Evolutionary conservation across 1,284 basidiomycete genomes (phyloP), one percentile per base, ranked within the genome.

Genomic region (Mycena citricolor): DNA sequence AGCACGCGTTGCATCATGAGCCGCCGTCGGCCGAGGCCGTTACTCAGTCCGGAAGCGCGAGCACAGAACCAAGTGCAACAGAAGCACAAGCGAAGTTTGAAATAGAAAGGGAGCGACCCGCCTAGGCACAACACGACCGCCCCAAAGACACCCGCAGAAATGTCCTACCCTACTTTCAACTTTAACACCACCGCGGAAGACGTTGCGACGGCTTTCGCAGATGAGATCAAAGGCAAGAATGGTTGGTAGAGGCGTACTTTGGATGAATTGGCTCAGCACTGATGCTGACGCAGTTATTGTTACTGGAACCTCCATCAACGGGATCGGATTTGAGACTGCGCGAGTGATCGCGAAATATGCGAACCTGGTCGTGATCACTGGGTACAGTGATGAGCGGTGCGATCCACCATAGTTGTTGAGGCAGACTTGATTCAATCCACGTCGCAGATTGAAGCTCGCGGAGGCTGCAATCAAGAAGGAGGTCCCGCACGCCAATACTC

Each of bases 241-340:
- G 36, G 36, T 38, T n/a, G 10, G 22, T 26, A 16, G n/a, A 12
- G n/a, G n/a, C 10, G 20, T 10, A 35, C 24, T 35, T 14, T 33
- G 16, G 12, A 33, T n/a, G 32, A 25, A 21, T 14, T 6, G 10
- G 8, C 16, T 5, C n/a, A n/a, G n/a, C n/a, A 5, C 22, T 8
- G 16, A 25, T 14, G 8, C 36, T 5, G 6, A 5, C 8, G 5
- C 23, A 38, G 36, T 38, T 26, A 22, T 38, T 7, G 28, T 38
- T 5, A 38, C 36, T 7, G 36, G 36, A 7, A 38, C 36, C 6
- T 38, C 36, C 8, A 7, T 35, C 6, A 21, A 21, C 14, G 33
- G 33, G 14, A 35, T 35, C 33, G 33, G 33, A 11, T 38, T 25
- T 21, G 36, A 38, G 8, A 17, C 36, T 11, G 36, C 36, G 10